Evolutionary conservation across 164 flowering plant genomes (phyloP).

Genomic region (Piper betle): DNA sequence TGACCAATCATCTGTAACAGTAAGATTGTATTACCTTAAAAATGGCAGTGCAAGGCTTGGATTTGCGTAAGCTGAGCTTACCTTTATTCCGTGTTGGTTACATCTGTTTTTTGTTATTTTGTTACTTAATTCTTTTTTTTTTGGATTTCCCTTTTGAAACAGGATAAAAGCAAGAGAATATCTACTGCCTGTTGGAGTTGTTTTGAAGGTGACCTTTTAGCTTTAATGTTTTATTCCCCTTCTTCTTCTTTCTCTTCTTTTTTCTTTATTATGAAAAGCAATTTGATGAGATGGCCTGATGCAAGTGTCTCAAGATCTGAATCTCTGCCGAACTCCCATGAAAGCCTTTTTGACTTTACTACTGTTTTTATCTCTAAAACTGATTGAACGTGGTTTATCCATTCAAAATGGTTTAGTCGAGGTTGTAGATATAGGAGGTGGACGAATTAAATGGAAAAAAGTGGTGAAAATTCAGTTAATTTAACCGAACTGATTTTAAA

Average conservation of each 20-base stretch:
- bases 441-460: too few relatives aligned
- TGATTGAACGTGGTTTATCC: too few relatives aligned
- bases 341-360: background rate
- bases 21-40: conserved; percentile 64
- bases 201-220: conserved; percentile 49
- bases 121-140: background rate
- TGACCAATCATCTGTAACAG: conserved; percentile 70
- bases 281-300: background rate
- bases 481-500: too few relatives aligned
- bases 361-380: background rate
- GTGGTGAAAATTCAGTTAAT: too few relatives aligned
- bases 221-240: background rate
- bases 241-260: background rate
- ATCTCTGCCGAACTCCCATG: background rate
- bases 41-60: conserved; percentile 96
- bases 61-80: conserved; percentile 47
- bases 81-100: background rate
- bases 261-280: background rate
- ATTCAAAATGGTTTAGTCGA: too few relatives aligned
- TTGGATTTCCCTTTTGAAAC: conserved; percentile 6
- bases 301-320: background rate
- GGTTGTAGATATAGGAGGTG: too few relatives aligned
- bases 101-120: background rate
- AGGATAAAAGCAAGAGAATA: conserved; percentile 78
- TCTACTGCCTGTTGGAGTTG: conserved; percentile 81